A percentile compares a stretch with the other conserved stretches of the same genome.
Conservation (phyloP, 352 stramenopile species). For the Blastocystis sp. region DNA sequence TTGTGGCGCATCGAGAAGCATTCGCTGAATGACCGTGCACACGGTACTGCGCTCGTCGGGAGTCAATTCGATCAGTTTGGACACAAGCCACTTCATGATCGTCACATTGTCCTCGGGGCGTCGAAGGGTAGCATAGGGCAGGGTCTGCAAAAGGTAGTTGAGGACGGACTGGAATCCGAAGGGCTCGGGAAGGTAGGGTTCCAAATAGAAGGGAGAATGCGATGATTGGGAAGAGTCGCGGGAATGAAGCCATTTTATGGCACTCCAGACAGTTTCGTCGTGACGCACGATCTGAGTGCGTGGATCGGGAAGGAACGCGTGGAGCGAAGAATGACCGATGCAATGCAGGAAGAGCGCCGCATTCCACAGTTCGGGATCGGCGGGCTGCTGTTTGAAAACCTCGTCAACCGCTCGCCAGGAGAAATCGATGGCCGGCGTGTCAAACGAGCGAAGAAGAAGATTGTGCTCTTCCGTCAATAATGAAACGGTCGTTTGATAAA, state of each 20-base stretch:
- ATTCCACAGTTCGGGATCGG: background rate
- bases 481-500: too few relatives aligned
- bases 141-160: background rate
- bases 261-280: background rate
- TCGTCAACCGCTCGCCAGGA: too few relatives aligned
- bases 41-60: background rate
- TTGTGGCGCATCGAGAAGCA: background rate
- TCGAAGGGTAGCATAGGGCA: background rate
- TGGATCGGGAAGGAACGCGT: background rate
- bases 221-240: background rate
- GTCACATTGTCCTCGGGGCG: background rate
- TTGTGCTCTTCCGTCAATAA: too few relatives aligned
- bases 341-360: background rate
- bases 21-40: background rate
- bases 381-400: too few relatives aligned
- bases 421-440: too few relatives aligned
- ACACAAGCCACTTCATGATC: background rate
- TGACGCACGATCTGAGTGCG: background rate
- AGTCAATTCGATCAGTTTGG: background rate
- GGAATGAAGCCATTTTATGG: background rate
- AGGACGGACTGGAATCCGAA: background rate
- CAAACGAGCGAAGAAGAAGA: too few relatives aligned
- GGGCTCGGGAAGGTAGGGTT: background rate
- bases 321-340: background rate
- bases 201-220: background rate